Evolutionary conservation across 2,329 filamentous ascomycete species (phyloP).

Genomic region (Stagonosporopsis cucurbitacearum): DNA sequence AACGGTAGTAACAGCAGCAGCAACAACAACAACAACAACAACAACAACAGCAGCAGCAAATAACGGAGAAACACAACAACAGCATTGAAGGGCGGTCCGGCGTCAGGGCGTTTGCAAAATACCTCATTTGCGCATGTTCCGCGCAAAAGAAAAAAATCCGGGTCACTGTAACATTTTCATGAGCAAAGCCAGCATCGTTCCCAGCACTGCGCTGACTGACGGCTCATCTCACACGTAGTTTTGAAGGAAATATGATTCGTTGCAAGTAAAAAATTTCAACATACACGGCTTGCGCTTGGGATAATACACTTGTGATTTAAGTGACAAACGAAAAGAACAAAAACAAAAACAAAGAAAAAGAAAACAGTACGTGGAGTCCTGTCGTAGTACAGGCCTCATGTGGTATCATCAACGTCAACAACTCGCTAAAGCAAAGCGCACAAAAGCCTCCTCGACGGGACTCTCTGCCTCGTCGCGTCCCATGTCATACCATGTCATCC

Average conservation of each 20-base stretch:
- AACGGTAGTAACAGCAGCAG: too few relatives aligned
- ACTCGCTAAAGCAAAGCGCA: constrained; percentile 2
- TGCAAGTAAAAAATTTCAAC: too few relatives aligned
- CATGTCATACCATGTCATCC: too few relatives aligned
- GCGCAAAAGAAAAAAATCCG: too few relatives aligned
- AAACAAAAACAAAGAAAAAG: too few relatives aligned
- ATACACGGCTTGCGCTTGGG: too few relatives aligned
- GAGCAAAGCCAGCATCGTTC: constrained; percentile 1
- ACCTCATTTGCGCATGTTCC: constrained; percentile 20
- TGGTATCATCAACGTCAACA: constrained; percentile 16
- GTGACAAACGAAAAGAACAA: constrained; percentile 1
- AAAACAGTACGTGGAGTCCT: constrained; percentile 10
- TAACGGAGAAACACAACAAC: not conserved
- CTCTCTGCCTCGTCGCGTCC: not conserved
- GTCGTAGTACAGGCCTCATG: constrained; percentile 8
- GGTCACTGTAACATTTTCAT: too few relatives aligned
- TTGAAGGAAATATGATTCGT: too few relatives aligned
- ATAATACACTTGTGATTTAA: too few relatives aligned
- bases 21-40: too few relatives aligned
- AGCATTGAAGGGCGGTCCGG: constrained; percentile 11
- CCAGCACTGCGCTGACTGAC: constrained; percentile 3
- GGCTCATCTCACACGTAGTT: constrained; percentile 8
- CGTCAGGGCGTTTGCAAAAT: constrained; percentile 30
- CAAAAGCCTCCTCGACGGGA: constrained; percentile 2
- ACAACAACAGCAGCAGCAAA: too few relatives aligned